phyloP scores from a whole-genome alignment of 768 basidiomycete genomes.

The Lactifluus volemus region DNA sequence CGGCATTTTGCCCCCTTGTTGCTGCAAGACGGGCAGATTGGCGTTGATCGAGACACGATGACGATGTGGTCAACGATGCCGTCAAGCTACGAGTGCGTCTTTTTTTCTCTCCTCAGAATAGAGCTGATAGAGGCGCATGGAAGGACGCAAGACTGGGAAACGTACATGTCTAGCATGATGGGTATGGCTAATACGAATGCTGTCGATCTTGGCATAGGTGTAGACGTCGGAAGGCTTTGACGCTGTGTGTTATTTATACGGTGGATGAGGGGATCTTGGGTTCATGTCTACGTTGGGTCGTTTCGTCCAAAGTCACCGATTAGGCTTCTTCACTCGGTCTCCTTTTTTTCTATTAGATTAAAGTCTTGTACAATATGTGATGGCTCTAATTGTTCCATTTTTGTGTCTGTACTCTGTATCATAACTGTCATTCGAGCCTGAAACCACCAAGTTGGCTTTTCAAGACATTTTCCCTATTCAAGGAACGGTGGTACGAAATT shows the following conservation, averaged over 20 bases:
- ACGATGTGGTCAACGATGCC: constrained; percentile 22
- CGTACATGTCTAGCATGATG: constrained; percentile 16
- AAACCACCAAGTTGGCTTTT: neutral
- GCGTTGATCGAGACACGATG: constrained; percentile 18
- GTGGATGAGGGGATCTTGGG: neutral
- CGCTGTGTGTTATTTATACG: neutral
- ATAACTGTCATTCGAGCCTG: no score
- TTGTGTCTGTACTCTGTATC: neutral
- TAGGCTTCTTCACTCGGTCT: neutral
- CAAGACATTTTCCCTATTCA: neutral
- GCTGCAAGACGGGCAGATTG: constrained; percentile 17
- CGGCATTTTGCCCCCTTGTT: constrained; percentile 1
- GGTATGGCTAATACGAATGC: neutral
- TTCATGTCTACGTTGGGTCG: neutral
- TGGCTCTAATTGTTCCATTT: neutral
- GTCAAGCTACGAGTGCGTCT: constrained; percentile 13
- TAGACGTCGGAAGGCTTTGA: neutral
- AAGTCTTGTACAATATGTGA: neutral
- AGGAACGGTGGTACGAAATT: neutral
- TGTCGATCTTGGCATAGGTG: neutral
- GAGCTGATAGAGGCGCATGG: neutral
- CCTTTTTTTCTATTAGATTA: neutral
- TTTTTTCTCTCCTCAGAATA: neutral
- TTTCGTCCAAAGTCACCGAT: neutral
- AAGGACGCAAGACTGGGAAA: constrained; percentile 19